Conservation (phyloP, 768 basidiomycete species). For the Phylloporus sp. region DNA sequence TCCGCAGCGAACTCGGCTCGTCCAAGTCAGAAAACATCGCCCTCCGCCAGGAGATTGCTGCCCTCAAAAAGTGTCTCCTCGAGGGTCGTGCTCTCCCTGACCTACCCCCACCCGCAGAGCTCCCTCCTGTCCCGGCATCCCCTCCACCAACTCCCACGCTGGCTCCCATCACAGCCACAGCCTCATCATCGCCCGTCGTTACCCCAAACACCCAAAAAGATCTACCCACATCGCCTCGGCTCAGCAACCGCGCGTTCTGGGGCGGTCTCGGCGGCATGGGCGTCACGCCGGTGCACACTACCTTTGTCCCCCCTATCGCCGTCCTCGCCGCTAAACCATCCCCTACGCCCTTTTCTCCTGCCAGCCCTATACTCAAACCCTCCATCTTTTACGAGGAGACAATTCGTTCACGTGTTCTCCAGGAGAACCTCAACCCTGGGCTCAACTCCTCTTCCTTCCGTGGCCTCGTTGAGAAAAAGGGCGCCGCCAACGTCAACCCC, state of each 20-base stretch:
- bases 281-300: slow-evolving; percentile 80
- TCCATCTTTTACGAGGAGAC: slow-evolving; percentile 32
- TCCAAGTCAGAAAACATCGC: slow-evolving; percentile 81
- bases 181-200: slow-evolving; percentile 33
- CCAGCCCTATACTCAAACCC: slow-evolving; percentile 28
- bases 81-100: slow-evolving; percentile 53
- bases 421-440: slow-evolving; percentile 26
- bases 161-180: slow-evolving; percentile 13
- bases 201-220: slow-evolving; percentile 79
- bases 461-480: slow-evolving; percentile 30
- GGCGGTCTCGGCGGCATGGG: slow-evolving; percentile 70
- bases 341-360: slow-evolving; percentile 12
- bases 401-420: slow-evolving; percentile 17
- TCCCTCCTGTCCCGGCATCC: slow-evolving; percentile 36
- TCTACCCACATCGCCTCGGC: slow-evolving; percentile 57
- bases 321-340: slow-evolving; percentile 27
- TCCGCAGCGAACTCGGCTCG: slow-evolving; percentile 77
- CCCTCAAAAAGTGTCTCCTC: slow-evolving; percentile 71
- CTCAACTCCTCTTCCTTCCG: slow-evolving; percentile 18
- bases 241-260: slow-evolving; percentile 65
- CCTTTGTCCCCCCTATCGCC: slow-evolving; percentile 70
- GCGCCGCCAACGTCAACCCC: slow-evolving; percentile 28
- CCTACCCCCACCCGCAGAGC: slow-evolving; percentile 45
- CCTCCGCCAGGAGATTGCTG: slow-evolving; percentile 69
- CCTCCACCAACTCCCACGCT: slow-evolving; percentile 35